Evolutionary conservation across 352 stramenopile species (phyloP), one percentile per base, ranked within the genome.

Genomic region (Phytophthora lateralis): DNA sequence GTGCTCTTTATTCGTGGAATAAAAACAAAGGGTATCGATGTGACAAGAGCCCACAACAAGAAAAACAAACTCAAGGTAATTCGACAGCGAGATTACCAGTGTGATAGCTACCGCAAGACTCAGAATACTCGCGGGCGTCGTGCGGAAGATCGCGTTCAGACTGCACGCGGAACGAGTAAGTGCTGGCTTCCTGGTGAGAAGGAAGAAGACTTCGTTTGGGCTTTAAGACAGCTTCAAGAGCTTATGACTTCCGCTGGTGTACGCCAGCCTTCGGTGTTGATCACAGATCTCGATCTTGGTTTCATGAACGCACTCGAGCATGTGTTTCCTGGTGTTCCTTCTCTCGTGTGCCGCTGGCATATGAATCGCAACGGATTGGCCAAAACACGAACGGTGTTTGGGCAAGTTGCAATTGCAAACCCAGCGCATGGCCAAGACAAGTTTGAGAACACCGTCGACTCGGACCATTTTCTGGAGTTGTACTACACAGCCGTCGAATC

Each of bases 361-460:
- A 60, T 66, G 50, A 51, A 66, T 41, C 50, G 59, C 1, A 60
- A 66, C 26, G 43, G 47, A 0, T 21, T 58, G 4, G 30, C 30
- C 2, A 52, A 57, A 20, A 39, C 55, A 4, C 30, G 46, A 2
- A 18, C 24, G 6, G 9, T 53, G n/a, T 9, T 14, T 65, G 1
- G 41, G 47, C 56, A 65, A 24, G 50, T 58, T 0, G 29, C 26
- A 6, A 37, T 57, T n/a, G 11, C 20, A n/a, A 53, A 65, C 14
- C 38, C 56, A 24, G 48, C 47, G 6, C 30, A 30, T 30, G 27
- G 27, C 6, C 27, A 48, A 12, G 48, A 65, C 47, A 58, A 41
- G 32, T 54, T 24, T n/a, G 37, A 53, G 29, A 65, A 57, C 21
- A 45, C 39, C 10, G 18, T 34, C 0, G 14, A 30, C 6, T n/a